phyloP scores from a whole-genome alignment of 768 basidiomycete species.

The Boletus reticuloceps region DNA sequence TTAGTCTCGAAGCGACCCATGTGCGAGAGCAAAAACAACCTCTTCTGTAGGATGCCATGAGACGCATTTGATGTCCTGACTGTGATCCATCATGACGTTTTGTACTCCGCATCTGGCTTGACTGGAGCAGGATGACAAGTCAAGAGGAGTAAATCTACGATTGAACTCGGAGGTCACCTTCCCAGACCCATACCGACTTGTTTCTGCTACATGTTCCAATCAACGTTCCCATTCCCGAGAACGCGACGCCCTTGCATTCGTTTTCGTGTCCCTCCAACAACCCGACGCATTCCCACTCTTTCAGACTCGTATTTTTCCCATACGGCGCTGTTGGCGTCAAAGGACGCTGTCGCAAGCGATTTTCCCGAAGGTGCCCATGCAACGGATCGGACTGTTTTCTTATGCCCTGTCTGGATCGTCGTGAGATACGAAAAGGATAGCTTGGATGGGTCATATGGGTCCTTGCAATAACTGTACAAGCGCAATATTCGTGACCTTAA shows the following conservation, averaged over 20 bases:
- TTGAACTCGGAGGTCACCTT: slow-evolving; percentile 52
- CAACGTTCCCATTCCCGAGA: slow-evolving; percentile 68
- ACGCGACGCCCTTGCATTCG: slow-evolving; percentile 92
- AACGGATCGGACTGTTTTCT: slow-evolving; percentile 80
- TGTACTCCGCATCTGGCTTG: slow-evolving; percentile 89
- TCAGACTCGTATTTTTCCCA: slow-evolving; percentile 72
- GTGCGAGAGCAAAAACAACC: slow-evolving; percentile 51
- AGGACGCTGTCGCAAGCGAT: slow-evolving; percentile 88
- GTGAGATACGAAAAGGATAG: slow-evolving; percentile 47
- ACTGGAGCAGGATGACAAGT: slow-evolving; percentile 41
- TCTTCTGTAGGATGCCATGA: slow-evolving; percentile 96
- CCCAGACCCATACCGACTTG: slow-evolving; percentile 99
- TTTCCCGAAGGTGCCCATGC: slow-evolving; percentile 57
- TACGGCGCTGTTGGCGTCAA: slow-evolving; percentile 88
- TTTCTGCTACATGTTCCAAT: slow-evolving; percentile 95
- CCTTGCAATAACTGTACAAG: slow-evolving; percentile 64
- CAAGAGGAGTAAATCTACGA: neutral
- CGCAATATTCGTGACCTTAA: slow-evolving; percentile 76
- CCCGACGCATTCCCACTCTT: slow-evolving; percentile 90
- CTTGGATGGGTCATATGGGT: slow-evolving; percentile 25
- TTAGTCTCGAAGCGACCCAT: too few relatives aligned
- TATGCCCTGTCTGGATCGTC: slow-evolving; percentile 80
- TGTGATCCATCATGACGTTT: slow-evolving; percentile 59
- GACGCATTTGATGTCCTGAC: too few relatives aligned
- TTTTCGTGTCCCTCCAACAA: slow-evolving; percentile 91